Percentiles rank a stretch among this genome's conserved stretches.
phyloP scores from a whole-genome alignment of 371 early-diverging fungal genomes.

The Lichtheimia ramosa region DNA sequence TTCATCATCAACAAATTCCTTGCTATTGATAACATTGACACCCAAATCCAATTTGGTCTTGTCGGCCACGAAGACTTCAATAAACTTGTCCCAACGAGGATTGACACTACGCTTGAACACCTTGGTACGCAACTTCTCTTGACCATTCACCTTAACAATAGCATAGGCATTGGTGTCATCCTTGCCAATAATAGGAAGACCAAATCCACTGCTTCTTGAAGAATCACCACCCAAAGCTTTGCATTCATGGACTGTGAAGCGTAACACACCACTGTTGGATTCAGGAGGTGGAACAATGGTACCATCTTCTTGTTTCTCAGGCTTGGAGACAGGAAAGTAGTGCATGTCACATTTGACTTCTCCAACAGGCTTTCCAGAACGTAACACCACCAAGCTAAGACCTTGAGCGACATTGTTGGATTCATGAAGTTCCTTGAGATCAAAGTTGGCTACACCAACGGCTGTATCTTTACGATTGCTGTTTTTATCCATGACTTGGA shows the following conservation, averaged over 20 bases:
- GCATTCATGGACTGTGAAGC: conserved; percentile 54
- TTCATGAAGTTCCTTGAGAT: conserved; percentile 57
- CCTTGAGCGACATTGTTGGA: conserved; percentile 29
- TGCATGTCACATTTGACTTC: conserved; percentile 47
- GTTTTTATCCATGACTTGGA: conserved; percentile 51
- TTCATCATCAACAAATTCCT: conserved; percentile 28
- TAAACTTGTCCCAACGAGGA: conserved; percentile 54
- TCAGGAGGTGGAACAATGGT: conserved; percentile 40
- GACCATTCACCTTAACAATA: conserved; percentile 40
- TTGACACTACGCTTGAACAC: conserved; percentile 53
- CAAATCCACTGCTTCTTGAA: conserved; percentile 32
- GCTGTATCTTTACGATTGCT: conserved; percentile 38
- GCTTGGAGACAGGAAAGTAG: conserved; percentile 37
- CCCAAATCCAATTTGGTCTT: conserved; percentile 36
- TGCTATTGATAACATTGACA: conserved; percentile 30
- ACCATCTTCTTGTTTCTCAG: conserved; percentile 48
- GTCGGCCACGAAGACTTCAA: conserved; percentile 47
- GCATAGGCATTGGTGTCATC: conserved; percentile 51
- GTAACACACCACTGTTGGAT: conserved; percentile 56
- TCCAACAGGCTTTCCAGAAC: conserved; percentile 44
- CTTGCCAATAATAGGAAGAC: conserved; percentile 37
- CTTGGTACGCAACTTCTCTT: conserved; percentile 36
- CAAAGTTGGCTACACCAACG: conserved; percentile 56
- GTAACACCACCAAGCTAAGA: conserved; percentile 36
- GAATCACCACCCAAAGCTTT: conserved; percentile 38